A percentile compares a stretch with the other conserved stretches of the same genome.
These are phyloP conservation scores for Pseudonitzschia pungens DNA, from an alignment of 108 stramenopile genomes.

Conservation along the genomic window DNA sequence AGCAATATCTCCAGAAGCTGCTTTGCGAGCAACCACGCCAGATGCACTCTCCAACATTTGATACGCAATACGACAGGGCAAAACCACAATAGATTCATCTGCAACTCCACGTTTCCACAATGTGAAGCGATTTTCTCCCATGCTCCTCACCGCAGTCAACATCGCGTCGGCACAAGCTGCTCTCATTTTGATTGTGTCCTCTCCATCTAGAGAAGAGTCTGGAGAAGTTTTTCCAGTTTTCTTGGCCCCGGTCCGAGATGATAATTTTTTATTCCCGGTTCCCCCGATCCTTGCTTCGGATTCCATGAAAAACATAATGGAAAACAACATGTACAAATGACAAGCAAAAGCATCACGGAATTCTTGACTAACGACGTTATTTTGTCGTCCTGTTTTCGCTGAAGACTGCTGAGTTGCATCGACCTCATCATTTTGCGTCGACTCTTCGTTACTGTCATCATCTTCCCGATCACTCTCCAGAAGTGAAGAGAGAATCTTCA, in stretches of 20 bases:
- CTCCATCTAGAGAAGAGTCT: slow-evolving; percentile 18
- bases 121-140: slow-evolving; percentile 48
- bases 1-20: slow-evolving; percentile 62
- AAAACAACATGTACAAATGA: slow-evolving; percentile 89
- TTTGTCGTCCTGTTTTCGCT: slow-evolving; percentile 8
- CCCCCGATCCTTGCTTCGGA: slow-evolving; percentile 59
- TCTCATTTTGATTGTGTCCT: slow-evolving; percentile 41
- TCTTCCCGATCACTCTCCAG: slow-evolving; percentile 36
- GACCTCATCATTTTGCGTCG: slow-evolving; percentile 1
- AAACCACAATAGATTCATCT: slow-evolving; percentile 67
- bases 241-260: slow-evolving; percentile 27
- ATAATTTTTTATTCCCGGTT: neutral
- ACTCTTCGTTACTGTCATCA: neutral
- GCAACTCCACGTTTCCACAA: slow-evolving; percentile 85
- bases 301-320: slow-evolving; percentile 84
- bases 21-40: slow-evolving; percentile 62
- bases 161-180: slow-evolving; percentile 62
- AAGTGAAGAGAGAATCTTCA: slow-evolving; percentile 49
- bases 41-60: slow-evolving; percentile 78
- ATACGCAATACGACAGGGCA: slow-evolving; percentile 85
- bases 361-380: slow-evolving; percentile 54
- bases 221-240: slow-evolving; percentile 27
- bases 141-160: slow-evolving; percentile 59
- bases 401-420: slow-evolving; percentile 10
- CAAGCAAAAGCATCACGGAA: slow-evolving; percentile 78